Conservation (phyloP, 305 asterid species). For the Vinca major region DNA sequence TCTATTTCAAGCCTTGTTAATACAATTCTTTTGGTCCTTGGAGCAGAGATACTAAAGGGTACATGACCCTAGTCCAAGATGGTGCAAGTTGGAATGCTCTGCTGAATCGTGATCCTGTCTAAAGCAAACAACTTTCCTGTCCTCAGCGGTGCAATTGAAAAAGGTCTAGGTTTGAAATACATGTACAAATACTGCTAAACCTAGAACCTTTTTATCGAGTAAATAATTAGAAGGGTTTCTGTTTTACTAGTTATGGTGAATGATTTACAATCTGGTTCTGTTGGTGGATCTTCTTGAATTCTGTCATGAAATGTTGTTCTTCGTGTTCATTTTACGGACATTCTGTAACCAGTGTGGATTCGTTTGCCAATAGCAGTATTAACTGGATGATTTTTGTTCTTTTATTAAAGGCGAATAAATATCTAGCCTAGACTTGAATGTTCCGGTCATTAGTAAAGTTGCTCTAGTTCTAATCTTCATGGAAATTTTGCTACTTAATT, state of each 20-base stretch:
- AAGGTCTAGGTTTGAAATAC: not conserved
- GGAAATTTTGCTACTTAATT: too few species aligned
- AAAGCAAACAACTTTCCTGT: not conserved
- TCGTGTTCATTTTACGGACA: not conserved
- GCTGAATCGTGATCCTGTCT: not conserved
- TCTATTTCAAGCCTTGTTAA: not conserved
- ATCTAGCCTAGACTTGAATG: too few species aligned
- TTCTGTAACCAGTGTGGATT: not conserved
- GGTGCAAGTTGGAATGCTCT: not conserved
- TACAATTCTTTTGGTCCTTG: not conserved
- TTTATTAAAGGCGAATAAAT: too few species aligned
- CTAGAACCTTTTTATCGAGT: slow-evolving; percentile 1
- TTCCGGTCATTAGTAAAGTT: too few species aligned
- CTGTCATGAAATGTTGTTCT: not conserved
- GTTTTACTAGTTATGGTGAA: not conserved
- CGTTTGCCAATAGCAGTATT: not conserved
- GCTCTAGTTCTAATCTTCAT: too few species aligned
- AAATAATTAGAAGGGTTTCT: not conserved
- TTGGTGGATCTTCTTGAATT: not conserved
- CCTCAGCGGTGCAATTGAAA: not conserved
- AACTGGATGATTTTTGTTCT: too few species aligned
- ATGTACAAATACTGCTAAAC: not conserved
- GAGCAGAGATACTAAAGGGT: slow-evolving; percentile 1
- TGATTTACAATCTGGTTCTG: not conserved
- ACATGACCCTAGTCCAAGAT: not conserved